These are phyloP conservation scores for Lindgomyces ingoldianus DNA, from an alignment of 495 filamentous ascomycete genomes.

Conservation along the genomic window DNA sequence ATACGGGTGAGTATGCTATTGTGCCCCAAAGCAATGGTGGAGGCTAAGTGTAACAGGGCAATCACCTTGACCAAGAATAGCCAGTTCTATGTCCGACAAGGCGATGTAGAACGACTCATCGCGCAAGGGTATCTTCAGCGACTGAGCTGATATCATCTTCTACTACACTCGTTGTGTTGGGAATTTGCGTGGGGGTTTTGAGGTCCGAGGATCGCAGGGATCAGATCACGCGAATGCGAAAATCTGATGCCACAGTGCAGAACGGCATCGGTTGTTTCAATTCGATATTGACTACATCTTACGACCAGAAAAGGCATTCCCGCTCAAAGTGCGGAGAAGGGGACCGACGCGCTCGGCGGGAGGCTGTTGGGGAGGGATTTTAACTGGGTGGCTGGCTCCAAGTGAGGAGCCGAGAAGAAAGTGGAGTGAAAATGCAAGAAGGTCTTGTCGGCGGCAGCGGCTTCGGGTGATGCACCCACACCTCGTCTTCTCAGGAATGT, in stretches of 20 bases:
- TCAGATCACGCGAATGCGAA: constrained; percentile 15
- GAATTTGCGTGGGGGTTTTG: neutral
- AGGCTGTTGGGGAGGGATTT: neutral
- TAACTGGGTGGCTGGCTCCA: no score
- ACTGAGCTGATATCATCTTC: constrained; percentile 73
- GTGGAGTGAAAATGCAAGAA: neutral
- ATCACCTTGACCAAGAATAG: constrained; percentile 98
- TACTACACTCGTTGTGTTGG: no score
- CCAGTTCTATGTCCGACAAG: constrained; percentile 95
- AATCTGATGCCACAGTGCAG: constrained; percentile 10
- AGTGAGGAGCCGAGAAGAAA: neutral
- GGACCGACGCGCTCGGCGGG: constrained; percentile 1
- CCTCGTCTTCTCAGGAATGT: no score
- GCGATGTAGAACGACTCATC: constrained; percentile 93
- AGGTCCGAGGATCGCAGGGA: neutral
- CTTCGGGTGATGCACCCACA: no score
- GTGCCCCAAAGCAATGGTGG: no score
- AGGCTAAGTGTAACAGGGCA: constrained; percentile 56
- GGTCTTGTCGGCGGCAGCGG: no score
- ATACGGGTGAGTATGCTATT: constrained; percentile 72
- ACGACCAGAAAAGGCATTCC: neutral
- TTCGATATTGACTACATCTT: neutral
- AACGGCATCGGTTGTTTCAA: no score
- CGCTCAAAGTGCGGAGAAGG: constrained; percentile 22
- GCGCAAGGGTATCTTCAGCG: constrained; percentile 96